phyloP scores from a whole-genome alignment of 2,329 filamentous ascomycete species.

The Coniochaeta sp. region DNA sequence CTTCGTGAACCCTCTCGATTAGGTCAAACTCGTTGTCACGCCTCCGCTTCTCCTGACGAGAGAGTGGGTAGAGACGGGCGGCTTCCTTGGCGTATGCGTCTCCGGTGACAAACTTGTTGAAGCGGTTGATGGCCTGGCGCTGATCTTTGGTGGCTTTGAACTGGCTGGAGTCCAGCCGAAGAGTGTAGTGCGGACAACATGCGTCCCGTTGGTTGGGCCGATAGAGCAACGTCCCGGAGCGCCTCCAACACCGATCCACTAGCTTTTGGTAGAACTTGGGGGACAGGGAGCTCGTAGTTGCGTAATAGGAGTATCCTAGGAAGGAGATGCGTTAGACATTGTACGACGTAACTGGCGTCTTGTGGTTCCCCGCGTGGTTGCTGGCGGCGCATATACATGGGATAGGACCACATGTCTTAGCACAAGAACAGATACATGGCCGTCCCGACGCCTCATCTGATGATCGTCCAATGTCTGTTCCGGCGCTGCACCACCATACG shows the following conservation, averaged over 20 bases:
- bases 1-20: constrained; percentile 59
- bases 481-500: too few relatives aligned
- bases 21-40: constrained; percentile 64
- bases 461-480: too few relatives aligned
- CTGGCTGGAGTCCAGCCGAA: constrained; percentile 59
- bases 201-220: constrained; percentile 70
- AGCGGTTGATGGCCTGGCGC: constrained; percentile 67
- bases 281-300: constrained; percentile 52
- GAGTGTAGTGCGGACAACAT: constrained; percentile 89
- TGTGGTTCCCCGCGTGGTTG: not conserved
- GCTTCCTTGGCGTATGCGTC: constrained; percentile 59
- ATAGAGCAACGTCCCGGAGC: constrained; percentile 66
- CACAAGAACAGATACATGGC: not conserved
- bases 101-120: constrained; percentile 62
- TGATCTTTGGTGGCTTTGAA: constrained; percentile 67
- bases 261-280: constrained; percentile 64
- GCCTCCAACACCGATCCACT: constrained; percentile 70
- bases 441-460: too few relatives aligned
- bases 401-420: not conserved
- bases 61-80: constrained; percentile 57
- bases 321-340: not conserved
- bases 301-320: constrained; percentile 68
- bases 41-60: constrained; percentile 57
- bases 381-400: not conserved
- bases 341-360: not conserved